A percentile compares a stretch with the other conserved stretches of the same genome.
These are phyloP conservation scores for Cutaneotrichosporon sp. DNA, from an alignment of 1,284 basidiomycete species.

Conservation along the genomic window DNA sequence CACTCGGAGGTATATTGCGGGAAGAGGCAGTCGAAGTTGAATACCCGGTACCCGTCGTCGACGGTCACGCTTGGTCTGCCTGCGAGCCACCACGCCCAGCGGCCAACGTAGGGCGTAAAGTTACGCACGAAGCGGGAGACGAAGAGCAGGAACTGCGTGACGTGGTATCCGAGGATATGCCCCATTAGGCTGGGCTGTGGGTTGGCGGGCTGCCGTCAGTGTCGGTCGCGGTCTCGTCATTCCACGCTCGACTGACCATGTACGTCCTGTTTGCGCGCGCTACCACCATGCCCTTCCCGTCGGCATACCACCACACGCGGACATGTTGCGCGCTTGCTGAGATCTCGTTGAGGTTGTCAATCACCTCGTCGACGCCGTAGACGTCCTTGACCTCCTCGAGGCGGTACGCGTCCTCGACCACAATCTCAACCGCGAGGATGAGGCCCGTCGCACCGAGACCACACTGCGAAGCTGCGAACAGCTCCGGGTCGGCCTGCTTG, in stretches of 20 bases:
- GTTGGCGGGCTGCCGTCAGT: slow-evolving; percentile 50
- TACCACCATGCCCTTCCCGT: slow-evolving; percentile 66
- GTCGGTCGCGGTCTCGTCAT: background rate
- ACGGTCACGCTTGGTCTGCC: slow-evolving; percentile 48
- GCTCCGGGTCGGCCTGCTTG: slow-evolving; percentile 56
- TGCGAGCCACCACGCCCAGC: slow-evolving; percentile 46
- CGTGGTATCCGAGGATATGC: slow-evolving; percentile 71
- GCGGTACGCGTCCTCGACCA: slow-evolving; percentile 76
- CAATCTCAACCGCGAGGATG: slow-evolving; percentile 71
- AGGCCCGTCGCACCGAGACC: slow-evolving; percentile 91
- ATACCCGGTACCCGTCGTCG: slow-evolving; percentile 70
- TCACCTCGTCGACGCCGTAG: slow-evolving; percentile 57
- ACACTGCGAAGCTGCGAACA: slow-evolving; percentile 89
- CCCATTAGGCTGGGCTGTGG: slow-evolving; percentile 50
- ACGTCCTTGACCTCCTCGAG: slow-evolving; percentile 72
- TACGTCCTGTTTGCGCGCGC: slow-evolving; percentile 68
- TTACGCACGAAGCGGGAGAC: slow-evolving; percentile 47
- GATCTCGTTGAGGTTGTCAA: slow-evolving; percentile 53
- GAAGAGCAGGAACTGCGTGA: slow-evolving; percentile 74
- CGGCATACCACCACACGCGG: slow-evolving; percentile 93
- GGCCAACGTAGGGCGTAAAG: slow-evolving; percentile 43
- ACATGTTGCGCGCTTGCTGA: slow-evolving; percentile 72
- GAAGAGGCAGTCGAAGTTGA: slow-evolving; percentile 70
- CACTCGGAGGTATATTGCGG: slow-evolving; percentile 88
- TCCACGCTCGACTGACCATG: slow-evolving; percentile 44